These are phyloP conservation scores for Syzygium aqueum DNA, from an alignment of 345 rosid genomes.

Conservation along the genomic window DNA sequence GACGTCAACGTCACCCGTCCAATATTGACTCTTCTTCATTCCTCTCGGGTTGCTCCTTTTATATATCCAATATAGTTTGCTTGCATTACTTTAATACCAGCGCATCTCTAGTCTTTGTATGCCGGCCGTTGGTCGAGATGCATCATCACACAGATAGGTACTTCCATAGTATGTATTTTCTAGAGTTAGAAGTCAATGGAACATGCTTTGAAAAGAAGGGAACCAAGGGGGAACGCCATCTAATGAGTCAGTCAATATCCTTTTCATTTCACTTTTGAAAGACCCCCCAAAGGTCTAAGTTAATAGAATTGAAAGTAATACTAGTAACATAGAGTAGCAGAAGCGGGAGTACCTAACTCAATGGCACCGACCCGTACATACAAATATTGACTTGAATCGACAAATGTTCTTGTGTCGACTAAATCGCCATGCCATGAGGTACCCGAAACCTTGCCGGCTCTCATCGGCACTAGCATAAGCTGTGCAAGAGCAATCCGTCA, in stretches of 20 bases:
- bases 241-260: not conserved
- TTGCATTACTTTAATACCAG: too few species aligned
- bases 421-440: constrained; percentile 47
- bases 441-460: constrained; percentile 28
- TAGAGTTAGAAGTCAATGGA: too few species aligned
- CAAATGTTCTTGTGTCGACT: constrained; percentile 33
- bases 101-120: too few species aligned
- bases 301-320: not conserved
- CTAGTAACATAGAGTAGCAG: too few species aligned
- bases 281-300: not conserved
- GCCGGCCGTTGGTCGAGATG: too few species aligned
- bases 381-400: constrained; percentile 34
- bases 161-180: too few species aligned
- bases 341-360: constrained; percentile 29
- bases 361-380: constrained; percentile 33
- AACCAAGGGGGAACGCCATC: not conserved
- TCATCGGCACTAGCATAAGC: constrained; percentile 50
- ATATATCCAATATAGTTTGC: too few species aligned
- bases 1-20: not conserved
- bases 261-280: not conserved
- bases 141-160: too few species aligned
- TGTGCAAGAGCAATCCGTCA: constrained; percentile 42
- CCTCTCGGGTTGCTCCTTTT: not conserved
- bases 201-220: too few species aligned
- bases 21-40: not conserved